phyloP scores from a whole-genome alignment of 768 basidiomycete species.

The Boletus rubescentipes region DNA sequence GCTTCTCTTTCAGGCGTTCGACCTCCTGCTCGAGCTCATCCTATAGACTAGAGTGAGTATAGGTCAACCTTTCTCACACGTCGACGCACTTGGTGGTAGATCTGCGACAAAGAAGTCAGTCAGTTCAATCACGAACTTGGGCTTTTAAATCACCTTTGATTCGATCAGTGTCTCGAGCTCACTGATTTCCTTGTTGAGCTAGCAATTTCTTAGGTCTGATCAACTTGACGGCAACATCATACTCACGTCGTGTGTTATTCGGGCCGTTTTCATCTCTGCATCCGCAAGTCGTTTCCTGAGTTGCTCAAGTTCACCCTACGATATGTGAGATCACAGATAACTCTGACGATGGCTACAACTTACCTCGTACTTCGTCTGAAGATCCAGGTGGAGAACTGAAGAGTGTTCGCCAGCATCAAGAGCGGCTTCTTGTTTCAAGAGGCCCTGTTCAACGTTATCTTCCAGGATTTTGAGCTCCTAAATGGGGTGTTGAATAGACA shows the following conservation, averaged over 20 bases:
- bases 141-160: slow-evolving; percentile 61
- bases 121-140: not conserved
- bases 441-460: slow-evolving; percentile 63
- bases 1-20: slow-evolving; percentile 70
- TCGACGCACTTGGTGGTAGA: slow-evolving; percentile 71
- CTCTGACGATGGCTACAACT: slow-evolving; percentile 9
- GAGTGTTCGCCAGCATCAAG: slow-evolving; percentile 25
- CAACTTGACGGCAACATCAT: not conserved
- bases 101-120: slow-evolving; percentile 42
- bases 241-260: slow-evolving; percentile 65
- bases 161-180: slow-evolving; percentile 94
- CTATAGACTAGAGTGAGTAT: slow-evolving; percentile 35
- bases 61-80: not conserved
- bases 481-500: not conserved
- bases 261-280: slow-evolving; percentile 71
- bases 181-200: slow-evolving; percentile 90
- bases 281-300: slow-evolving; percentile 68
- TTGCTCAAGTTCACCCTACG: slow-evolving; percentile 65
- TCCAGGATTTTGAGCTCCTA: slow-evolving; percentile 80
- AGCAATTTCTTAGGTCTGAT: slow-evolving; percentile 4
- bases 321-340: not conserved
- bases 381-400: slow-evolving; percentile 25
- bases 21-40: slow-evolving; percentile 88
- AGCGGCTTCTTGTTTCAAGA: slow-evolving; percentile 50
- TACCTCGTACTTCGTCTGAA: slow-evolving; percentile 56